Conservation (phyloP, 1,284 basidiomycete species). For the Ceratobasidium sp. region DNA sequence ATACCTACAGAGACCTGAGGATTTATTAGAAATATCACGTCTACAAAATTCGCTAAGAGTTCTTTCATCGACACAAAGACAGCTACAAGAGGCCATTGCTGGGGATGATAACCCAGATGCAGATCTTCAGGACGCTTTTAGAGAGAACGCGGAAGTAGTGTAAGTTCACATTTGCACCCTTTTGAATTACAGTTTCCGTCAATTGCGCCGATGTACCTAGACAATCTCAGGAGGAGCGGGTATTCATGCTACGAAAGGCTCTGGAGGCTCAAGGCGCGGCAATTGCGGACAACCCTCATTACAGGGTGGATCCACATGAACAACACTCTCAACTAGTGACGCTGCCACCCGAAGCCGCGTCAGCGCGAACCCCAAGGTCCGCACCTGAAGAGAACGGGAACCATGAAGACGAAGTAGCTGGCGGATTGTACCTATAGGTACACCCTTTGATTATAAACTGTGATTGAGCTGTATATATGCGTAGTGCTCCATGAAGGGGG, state of each 20-base stretch:
- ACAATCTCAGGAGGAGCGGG: constrained; percentile 39
- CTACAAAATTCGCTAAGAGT: constrained; percentile 37
- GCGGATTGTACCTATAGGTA: constrained; percentile 6
- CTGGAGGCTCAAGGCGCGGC: constrained; percentile 37
- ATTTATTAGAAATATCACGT: constrained; percentile 34
- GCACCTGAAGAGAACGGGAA: not conserved
- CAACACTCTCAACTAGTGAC: no score
- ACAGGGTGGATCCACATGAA: not conserved
- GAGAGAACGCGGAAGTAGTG: constrained; percentile 37
- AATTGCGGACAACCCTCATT: constrained; percentile 37
- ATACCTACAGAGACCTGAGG: not conserved
- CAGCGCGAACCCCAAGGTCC: not conserved
- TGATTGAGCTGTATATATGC: constrained; percentile 4
- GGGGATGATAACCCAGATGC: constrained; percentile 16
- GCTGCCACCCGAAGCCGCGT: constrained; percentile 11
- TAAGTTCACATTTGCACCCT: not conserved
- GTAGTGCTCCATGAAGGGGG: not conserved
- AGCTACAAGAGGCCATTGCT: constrained; percentile 29
- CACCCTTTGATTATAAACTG: not conserved
- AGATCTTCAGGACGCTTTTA: constrained; percentile 31
- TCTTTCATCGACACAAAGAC: constrained; percentile 33
- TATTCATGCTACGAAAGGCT: constrained; percentile 37
- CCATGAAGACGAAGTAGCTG: constrained; percentile 6
- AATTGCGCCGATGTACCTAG: not conserved
- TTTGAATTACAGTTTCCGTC: not conserved